A percentile compares a stretch with the other conserved stretches of the same genome.
Conservation (phyloP, 306 rosid species). For the Alnus rubra region DNA sequence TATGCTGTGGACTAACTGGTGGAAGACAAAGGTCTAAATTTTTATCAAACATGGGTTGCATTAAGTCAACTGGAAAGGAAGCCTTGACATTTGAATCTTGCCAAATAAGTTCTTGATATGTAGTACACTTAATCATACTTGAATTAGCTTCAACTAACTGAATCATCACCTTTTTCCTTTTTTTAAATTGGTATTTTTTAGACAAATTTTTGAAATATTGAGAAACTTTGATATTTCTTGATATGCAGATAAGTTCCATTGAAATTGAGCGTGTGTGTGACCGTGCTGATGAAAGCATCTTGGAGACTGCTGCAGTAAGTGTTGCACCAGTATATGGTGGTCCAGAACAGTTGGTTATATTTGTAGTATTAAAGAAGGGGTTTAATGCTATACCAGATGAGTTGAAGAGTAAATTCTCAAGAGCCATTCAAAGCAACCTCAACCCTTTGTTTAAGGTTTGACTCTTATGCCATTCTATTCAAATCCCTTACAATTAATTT, state of each 20-base stretch:
- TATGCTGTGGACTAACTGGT: not conserved
- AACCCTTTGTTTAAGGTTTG: conserved; percentile 81
- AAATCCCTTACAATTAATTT: conserved; percentile 1
- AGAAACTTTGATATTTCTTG: not conserved
- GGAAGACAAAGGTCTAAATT: not conserved
- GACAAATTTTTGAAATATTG: not conserved
- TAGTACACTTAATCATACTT: not conserved
- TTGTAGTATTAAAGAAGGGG: conserved; percentile 63
- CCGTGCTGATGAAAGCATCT: conserved; percentile 56
- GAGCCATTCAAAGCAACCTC: conserved; percentile 70
- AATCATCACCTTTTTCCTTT: not conserved
- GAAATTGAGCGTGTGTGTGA: conserved; percentile 80
- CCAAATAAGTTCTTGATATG: not conserved
- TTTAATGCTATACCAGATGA: conserved; percentile 42
- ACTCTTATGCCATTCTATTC: not conserved
- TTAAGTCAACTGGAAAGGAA: not conserved
- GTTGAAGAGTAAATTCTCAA: conserved; percentile 55
- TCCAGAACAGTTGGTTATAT: conserved; percentile 67
- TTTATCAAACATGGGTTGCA: not conserved
- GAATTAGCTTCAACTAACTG: not conserved
- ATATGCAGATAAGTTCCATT: conserved; percentile 60
- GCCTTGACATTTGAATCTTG: not conserved
- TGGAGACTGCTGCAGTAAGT: conserved; percentile 72
- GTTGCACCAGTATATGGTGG: conserved; percentile 59
- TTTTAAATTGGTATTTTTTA: not conserved